Evolutionary conservation across 1,139 yeast genomes (phyloP), one percentile per base, ranked within the genome.

Genomic region (Sugiyamaella japonica): DNA sequence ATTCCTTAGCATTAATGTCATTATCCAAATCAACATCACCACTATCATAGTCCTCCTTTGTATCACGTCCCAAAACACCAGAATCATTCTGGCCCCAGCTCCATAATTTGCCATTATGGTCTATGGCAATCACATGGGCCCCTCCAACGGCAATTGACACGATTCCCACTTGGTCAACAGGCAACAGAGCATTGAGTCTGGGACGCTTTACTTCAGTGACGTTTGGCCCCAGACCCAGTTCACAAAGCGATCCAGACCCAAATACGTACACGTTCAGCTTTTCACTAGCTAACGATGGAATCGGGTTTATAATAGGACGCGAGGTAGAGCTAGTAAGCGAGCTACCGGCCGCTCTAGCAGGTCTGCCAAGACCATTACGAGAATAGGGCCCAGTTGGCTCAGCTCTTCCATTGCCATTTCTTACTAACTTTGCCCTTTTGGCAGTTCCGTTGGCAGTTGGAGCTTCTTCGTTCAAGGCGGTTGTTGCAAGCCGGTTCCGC

Each of bases 201-300:
- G 99, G 99, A 65, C 99, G 82, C 68, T 91, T 93, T 17, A 93
- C 97, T 69, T 91, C 97, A 60, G 90, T 89, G 39, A 89, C 93
- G 59, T 79, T 85, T 10, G 98, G 97, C 0, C 99, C 99, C 13
- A 93, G 76, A 1, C 99, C 99, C 37, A 93, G 76, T 69, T 95
- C 99, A 75, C 97, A 90, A 91, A 93, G 91, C 1, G 96, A 85
- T 0, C 99, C 99, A 0, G 96, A 82, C 34, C 99, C 99, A 86
- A 96, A 93, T 39, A 89, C 95, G 68, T 87, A 93, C 1, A 93
- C 77, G 65, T 89, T 95, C 53, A 91, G 73, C 15, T 79, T 79
- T 36, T 76, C 73, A 1, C 76, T 63, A 60, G 76, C 79, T 29
- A 73, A 66, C 7, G 54, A 43, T 6, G 82, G 82, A 40, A 68